Base-by-base conservation (phyloP, 2,329 filamentous ascomycete genomes). In the Cladobotryum protrusum region DNA sequence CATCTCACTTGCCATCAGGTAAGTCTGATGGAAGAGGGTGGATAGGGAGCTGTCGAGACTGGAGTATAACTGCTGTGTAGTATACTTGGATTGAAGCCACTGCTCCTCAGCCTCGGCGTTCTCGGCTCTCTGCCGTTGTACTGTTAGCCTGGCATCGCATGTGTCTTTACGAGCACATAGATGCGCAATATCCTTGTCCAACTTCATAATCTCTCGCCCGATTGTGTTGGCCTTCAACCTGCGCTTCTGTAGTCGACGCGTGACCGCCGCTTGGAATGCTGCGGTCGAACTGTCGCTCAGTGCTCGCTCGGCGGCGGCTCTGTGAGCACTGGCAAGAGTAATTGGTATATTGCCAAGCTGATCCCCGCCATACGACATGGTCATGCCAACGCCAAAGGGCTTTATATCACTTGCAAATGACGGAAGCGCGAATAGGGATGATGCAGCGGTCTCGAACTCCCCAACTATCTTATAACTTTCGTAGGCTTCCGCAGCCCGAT, bases 81-180 rank as follows among this genome's bases (percentile, higher is more conserved):
- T 37, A 9, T 37, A 37, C 35, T 37, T 37, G 35, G 14, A n/a
- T 37, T 37, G 35, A n/a, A 37, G 35, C 35, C 35, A 37, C 13
- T 37, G 35, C 17, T 37, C 35, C 9, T 37, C 35, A n/a, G 35
- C 35, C 35, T 37, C 35, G 12, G 35, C 35, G n/a, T 37, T 37
- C 35, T 37, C 35, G 5, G n/a, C 14, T n/a, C 17, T 17, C 13
- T 37, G 35, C 35, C n/a, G 35, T 13, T 37, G 35, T 17, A 37
- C 6, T 5, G 14, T 37, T 9, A 37, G 14, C 40, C 40, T 19
- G 3, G 40, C 19, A 2, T 42, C 40, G 40, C 40, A 42, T 11
- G 40, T 42, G 11, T n/a, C 40, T 20, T 20, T 7, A 18, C 40
- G 19, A 42, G 19, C 40, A 15, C 40, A 17, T 20, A 79, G 59